Percentiles rank a stretch among this genome's conserved stretches.
These are phyloP conservation scores for Jaapia argillacea DNA, from an alignment of 768 basidiomycete genomes.

Conservation along the genomic window DNA sequence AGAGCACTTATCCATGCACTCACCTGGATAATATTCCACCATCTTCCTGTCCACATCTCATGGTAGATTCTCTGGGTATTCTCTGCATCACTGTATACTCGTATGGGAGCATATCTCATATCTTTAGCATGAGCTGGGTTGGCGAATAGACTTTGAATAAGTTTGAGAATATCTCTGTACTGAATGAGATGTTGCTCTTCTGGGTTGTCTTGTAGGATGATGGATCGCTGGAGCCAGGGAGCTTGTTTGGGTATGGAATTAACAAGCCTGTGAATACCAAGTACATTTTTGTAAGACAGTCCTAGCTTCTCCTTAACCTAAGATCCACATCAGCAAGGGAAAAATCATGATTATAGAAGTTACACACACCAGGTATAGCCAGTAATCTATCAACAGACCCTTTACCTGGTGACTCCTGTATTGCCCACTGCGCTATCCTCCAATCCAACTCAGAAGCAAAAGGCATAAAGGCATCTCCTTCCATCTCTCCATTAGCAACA, in stretches of 20 bases:
- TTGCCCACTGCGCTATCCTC: no score
- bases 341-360: no score
- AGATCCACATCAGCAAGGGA: no score
- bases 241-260: no score
- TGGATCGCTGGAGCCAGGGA: no score
- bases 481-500: no score
- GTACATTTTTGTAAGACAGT: neutral
- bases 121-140: neutral
- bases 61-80: neutral
- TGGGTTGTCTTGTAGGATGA: no score
- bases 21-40: slow-evolving; percentile 11
- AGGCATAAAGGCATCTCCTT: no score
- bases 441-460: no score
- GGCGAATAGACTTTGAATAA: slow-evolving; percentile 1
- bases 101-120: slow-evolving; percentile 4
- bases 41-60: slow-evolving; percentile 8
- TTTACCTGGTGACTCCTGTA: no score
- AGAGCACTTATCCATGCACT: neutral
- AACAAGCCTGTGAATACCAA: neutral
- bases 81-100: slow-evolving; percentile 1
- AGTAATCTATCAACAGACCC: no score
- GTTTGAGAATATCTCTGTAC: slow-evolving; percentile 1
- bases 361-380: no score
- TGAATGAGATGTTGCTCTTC: neutral
- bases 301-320: neutral